These are phyloP conservation scores for Thermothielavioides terrestris DNA, from an alignment of 495 filamentous ascomycete genomes.

Conservation along the genomic window DNA sequence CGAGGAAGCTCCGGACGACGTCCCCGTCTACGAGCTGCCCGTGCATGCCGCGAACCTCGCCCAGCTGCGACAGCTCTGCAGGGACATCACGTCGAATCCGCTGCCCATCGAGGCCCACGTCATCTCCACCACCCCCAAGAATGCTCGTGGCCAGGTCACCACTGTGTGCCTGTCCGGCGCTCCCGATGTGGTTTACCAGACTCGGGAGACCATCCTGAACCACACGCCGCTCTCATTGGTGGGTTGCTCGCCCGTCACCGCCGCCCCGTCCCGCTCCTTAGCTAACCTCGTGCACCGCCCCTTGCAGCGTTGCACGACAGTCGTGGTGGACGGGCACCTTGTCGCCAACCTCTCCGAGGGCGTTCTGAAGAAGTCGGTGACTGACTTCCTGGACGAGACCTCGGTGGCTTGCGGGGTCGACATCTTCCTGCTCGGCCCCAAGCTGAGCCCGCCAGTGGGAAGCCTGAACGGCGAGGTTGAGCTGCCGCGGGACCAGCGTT, in stretches of 20 bases:
- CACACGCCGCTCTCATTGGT: slow-evolving; percentile 83
- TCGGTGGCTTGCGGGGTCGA: slow-evolving; percentile 84
- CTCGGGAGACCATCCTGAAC: slow-evolving; percentile 75
- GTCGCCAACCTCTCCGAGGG: slow-evolving; percentile 72
- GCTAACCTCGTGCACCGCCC: slow-evolving; percentile 11
- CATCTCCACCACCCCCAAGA: slow-evolving; percentile 72
- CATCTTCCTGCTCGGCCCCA: slow-evolving; percentile 87
- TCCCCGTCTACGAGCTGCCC: slow-evolving; percentile 75
- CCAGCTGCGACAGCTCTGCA: slow-evolving; percentile 65
- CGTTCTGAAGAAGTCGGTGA: slow-evolving; percentile 50
- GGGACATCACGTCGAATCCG: slow-evolving; percentile 59
- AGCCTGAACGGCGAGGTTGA: slow-evolving; percentile 47
- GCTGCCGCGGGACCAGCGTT: slow-evolving; percentile 58
- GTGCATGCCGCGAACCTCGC: slow-evolving; percentile 80
- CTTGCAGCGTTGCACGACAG: slow-evolving; percentile 71
- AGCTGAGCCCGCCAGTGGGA: slow-evolving; percentile 58
- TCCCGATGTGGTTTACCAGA: slow-evolving; percentile 72
- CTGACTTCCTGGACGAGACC: slow-evolving; percentile 76
- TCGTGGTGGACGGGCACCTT: slow-evolving; percentile 84
- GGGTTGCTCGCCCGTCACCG: slow-evolving; percentile 26
- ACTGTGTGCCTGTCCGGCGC: slow-evolving; percentile 85
- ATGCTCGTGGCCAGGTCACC: slow-evolving; percentile 64
- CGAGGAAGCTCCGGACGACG: slow-evolving; percentile 71
- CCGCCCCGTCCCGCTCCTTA: not conserved
- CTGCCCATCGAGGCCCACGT: slow-evolving; percentile 72